Base-by-base conservation (phyloP, 148 eudicot genomes). In the Cornus florida region DNA sequence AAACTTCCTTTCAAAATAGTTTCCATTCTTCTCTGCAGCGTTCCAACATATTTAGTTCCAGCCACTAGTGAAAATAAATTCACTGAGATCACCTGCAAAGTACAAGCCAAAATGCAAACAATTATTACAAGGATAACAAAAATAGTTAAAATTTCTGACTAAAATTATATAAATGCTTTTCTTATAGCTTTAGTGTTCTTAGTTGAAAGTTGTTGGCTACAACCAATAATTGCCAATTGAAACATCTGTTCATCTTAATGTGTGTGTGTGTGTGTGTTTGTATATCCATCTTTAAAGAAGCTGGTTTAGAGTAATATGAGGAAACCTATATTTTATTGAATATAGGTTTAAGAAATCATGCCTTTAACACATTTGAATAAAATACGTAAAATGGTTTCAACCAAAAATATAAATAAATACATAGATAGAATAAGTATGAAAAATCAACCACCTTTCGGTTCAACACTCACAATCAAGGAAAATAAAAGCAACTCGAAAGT, bases 1-100 rank as follows among this genome's bases (percentile, higher is more conserved):
- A 84, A 65, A 96, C 99, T 87, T 96, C 99, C 87, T 96, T 96
- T 96, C 79, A 96, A 80, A 41, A 96, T 94, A 81, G 97, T 97
- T 86, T 93, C 92, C 70, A 96, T 90, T 82, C 98, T 91, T 83
- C 93, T 98, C 87, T 96, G 95, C 77, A 96, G 93, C 70, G 93
- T 98, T 76, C 99, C 99, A 67, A 98, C 88, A 83, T 73, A 93
- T 83, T 93, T 93, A 28, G 98, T 98, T 84, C 99, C 99, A 84
- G 99, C 99, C 62, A 96, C 91, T 86, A 96, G 82, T 13, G 97
- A 88, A 69, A 98, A 98, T 95, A 96, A 92, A 79, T 96, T 98
- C 89, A 96, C 86, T 67, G 99, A 93, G 70, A 96, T 93, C 85
- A 96, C 75, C 99, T 96, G 86, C 60, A 75, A n/a, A 57, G 10